phyloP scores from a whole-genome alignment of 805 yeast genomes.

The Nakazawaea wyomingensis region DNA sequence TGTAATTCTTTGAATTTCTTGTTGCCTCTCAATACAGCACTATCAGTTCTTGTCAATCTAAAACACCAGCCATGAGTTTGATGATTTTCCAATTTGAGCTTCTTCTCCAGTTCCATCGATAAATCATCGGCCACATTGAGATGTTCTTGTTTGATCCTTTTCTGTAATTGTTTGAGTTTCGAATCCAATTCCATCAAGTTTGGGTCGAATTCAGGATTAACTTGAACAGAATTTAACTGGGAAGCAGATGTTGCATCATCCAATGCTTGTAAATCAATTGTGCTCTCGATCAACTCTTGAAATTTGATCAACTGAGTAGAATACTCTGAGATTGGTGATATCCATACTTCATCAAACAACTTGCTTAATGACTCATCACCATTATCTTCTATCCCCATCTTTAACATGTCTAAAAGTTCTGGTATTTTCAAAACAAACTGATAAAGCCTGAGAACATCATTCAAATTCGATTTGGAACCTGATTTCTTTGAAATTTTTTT shows the following conservation, averaged over 20 bases:
- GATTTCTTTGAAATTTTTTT: constrained; percentile 51
- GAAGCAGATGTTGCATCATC: constrained; percentile 61
- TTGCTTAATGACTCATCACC: constrained; percentile 20
- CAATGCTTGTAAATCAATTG: constrained; percentile 80
- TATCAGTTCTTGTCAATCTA: constrained; percentile 87
- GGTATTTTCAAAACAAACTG: constrained; percentile 74
- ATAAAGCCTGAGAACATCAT: constrained; percentile 85
- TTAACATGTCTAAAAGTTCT: constrained; percentile 51
- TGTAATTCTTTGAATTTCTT: constrained; percentile 70
- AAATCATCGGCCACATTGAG: constrained; percentile 65
- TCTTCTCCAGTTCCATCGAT: constrained; percentile 78
- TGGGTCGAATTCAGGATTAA: constrained; percentile 87
- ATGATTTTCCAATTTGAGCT: constrained; percentile 84
- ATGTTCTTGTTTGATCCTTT: constrained; percentile 57
- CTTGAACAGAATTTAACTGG: constrained; percentile 44
- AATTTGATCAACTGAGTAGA: constrained; percentile 54
- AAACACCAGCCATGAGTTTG: constrained; percentile 91
- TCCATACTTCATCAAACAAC: constrained; percentile 50
- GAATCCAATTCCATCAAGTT: constrained; percentile 55
- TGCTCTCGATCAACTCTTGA: constrained; percentile 85
- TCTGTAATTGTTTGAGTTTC: constrained; percentile 49
- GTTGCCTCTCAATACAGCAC: constrained; percentile 64
- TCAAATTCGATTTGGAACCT: constrained; percentile 53
- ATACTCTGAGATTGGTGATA: constrained; percentile 46
- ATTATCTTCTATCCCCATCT: constrained; percentile 14